Conservation (phyloP, 2,329 filamentous ascomycete species). For the Fusarium caatingaense region DNA sequence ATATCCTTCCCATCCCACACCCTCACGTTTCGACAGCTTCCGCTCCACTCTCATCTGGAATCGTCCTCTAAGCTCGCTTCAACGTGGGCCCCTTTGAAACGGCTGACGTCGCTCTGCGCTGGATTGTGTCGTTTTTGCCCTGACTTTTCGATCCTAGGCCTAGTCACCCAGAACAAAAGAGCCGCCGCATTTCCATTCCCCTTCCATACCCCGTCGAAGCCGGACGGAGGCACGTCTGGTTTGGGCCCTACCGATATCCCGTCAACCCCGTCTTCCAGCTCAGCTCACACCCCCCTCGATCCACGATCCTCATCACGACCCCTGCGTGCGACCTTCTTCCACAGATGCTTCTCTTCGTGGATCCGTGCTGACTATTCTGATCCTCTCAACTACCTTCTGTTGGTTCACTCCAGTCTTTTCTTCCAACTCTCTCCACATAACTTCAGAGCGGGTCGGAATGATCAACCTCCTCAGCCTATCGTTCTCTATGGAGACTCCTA, state of each 20-base stretch:
- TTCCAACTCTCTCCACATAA: conserved; percentile 47
- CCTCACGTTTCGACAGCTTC: conserved; percentile 28
- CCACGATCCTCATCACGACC: conserved; percentile 35
- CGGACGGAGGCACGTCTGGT: conserved; percentile 33
- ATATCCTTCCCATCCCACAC: conserved; percentile 33
- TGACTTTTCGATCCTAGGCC: conserved; percentile 45
- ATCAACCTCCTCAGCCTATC: conserved; percentile 46
- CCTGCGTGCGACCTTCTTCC: conserved; percentile 41
- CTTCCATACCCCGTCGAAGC: conserved; percentile 44
- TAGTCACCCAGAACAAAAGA: conserved; percentile 46
- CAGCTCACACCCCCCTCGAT: conserved; percentile 44
- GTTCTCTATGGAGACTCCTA: conserved; percentile 52
- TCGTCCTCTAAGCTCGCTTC: conserved; percentile 20
- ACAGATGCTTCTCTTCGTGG: conserved; percentile 39
- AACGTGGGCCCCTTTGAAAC: conserved; percentile 40
- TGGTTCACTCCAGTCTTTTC: conserved; percentile 41
- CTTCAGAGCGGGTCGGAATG: conserved; percentile 53
- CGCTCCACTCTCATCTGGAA: conserved; percentile 31
- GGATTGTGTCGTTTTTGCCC: conserved; percentile 27
- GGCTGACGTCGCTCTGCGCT: conserved; percentile 38
- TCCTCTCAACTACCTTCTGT: conserved; percentile 40
- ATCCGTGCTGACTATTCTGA: conserved; percentile 45
- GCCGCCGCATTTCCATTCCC: conserved; percentile 46
- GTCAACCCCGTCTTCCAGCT: conserved; percentile 32
- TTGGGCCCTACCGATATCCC: conserved; percentile 34